Percentiles rank a stretch among this genome's conserved stretches.
Evolutionary conservation across 768 basidiomycete species (phyloP).

Genomic region (Calvatia gigantea): DNA sequence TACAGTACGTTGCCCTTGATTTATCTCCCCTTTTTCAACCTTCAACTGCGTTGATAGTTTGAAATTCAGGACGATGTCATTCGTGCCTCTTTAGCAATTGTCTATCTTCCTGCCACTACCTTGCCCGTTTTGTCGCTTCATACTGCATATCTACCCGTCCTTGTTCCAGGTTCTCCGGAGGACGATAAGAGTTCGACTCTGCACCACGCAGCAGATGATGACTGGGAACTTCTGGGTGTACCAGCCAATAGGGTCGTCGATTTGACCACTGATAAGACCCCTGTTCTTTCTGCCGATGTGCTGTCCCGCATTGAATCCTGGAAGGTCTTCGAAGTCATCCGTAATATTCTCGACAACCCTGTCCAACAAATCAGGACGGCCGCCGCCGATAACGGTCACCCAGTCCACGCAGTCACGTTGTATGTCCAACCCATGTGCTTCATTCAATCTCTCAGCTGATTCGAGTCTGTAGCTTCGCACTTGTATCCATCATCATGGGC

Average conservation of each 20-base stretch:
- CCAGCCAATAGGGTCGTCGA: constrained; percentile 37
- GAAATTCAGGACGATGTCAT: constrained; percentile 28
- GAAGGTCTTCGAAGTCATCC: constrained; percentile 42
- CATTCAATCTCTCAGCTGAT: constrained; percentile 11
- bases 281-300: constrained; percentile 45
- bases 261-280: constrained; percentile 29
- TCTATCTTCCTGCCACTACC: constrained; percentile 56
- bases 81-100: constrained; percentile 61
- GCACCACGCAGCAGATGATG: constrained; percentile 32
- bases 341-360: constrained; percentile 34
- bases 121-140: constrained; percentile 34
- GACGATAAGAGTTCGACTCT: constrained; percentile 20
- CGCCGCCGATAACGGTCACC: constrained; percentile 39
- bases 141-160: constrained; percentile 56
- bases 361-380: constrained; percentile 38
- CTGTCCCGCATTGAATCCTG: constrained; percentile 39
- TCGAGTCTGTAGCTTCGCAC: constrained; percentile 49
- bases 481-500: constrained; percentile 67
- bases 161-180: constrained; percentile 29
- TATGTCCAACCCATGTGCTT: constrained; percentile 32
- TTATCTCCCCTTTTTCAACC: constrained; percentile 22
- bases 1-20: constrained; percentile 31
- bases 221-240: constrained; percentile 42
- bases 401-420: constrained; percentile 63
- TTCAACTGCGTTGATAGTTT: constrained; percentile 36